phyloP scores from a whole-genome alignment of 148 eudicot species.

The Arbutus unedo region DNA sequence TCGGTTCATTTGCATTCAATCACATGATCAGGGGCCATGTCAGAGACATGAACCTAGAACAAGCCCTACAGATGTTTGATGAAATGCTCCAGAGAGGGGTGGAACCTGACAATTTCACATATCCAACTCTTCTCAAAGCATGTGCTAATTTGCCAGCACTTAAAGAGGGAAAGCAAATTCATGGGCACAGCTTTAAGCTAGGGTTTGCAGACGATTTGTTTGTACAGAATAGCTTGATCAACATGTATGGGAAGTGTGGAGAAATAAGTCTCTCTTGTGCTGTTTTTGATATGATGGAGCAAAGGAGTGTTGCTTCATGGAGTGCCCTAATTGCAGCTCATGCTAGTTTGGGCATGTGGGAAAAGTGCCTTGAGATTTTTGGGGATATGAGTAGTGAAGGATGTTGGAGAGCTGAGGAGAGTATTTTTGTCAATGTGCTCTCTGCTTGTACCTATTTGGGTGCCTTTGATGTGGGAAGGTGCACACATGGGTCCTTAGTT shows the following conservation, averaged over 20 bases:
- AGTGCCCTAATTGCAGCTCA: constrained; percentile 50
- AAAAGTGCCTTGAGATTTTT: constrained; percentile 37
- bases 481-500: constrained; percentile 46
- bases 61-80: constrained; percentile 25
- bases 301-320: constrained; percentile 51
- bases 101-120: constrained; percentile 45
- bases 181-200: constrained; percentile 40
- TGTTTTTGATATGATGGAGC: constrained; percentile 39
- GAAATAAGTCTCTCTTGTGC: constrained; percentile 28
- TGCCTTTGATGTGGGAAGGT: constrained; percentile 43
- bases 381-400: constrained; percentile 30
- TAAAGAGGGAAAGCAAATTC: constrained; percentile 36
- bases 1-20: constrained; percentile 44
- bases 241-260: constrained; percentile 54
- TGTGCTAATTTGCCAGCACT: constrained; percentile 37
- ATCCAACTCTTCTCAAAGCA: constrained; percentile 47
- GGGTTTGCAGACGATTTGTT: constrained; percentile 40
- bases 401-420: constrained; percentile 44
- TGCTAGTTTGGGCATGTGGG: constrained; percentile 42
- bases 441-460: constrained; percentile 53
- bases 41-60: constrained; percentile 26
- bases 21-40: constrained; percentile 49
- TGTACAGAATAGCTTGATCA: constrained; percentile 56
- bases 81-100: constrained; percentile 42
- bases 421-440: constrained; percentile 44